Base-by-base conservation (phyloP, 2,329 filamentous ascomycete genomes). In the Xylaria sp. region DNA sequence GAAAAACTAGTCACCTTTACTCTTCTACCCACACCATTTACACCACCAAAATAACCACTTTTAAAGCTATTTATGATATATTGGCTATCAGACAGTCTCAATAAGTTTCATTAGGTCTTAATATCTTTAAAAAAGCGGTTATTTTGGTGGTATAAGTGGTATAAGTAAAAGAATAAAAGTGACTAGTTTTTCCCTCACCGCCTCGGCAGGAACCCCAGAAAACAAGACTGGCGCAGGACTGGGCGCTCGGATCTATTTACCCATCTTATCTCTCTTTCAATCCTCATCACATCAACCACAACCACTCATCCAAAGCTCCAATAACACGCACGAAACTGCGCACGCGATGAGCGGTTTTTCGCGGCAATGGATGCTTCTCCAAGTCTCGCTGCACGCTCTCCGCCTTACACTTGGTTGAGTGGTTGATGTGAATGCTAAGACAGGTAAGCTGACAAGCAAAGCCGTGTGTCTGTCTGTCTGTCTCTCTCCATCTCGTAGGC, bases 271-370 rank as follows among this genome's bases (percentile, higher is more conserved):
- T 20, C 39, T 37, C 62, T 58, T 52, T 67, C 56, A 62, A 28
- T 59, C 3, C 28, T 61, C 51, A 59, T 68, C 68, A 68, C 55
- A 56, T 63, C 44, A 32, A 52, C 55, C 60, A 51, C 55, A 28
- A 52, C 55, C 60, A 51, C 55, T 37, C 20, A n/a, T n/a, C 46
- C n/a, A 44, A 57, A 63, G 37, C 41, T 20, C 69, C 69, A 66
- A 69, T 71, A 61, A 58, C 23, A 66, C 32, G 69, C 54, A 39
- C 39, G 55, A 44, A 56, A 59, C 13, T 23, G 55, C 52, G 63
- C 66, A 69, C 66, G 69, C 66, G 69, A 69, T 52, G 68, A 68
- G 58, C 54, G 68, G 68, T 50, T 68, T 65, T 65, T 25, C 12
- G 56, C 60, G 48, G 55, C 23, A 64, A 57, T 50, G 39, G 52